phyloP scores from a whole-genome alignment of 2,329 filamentous ascomycete species.

The Aspergillus latus region DNA sequence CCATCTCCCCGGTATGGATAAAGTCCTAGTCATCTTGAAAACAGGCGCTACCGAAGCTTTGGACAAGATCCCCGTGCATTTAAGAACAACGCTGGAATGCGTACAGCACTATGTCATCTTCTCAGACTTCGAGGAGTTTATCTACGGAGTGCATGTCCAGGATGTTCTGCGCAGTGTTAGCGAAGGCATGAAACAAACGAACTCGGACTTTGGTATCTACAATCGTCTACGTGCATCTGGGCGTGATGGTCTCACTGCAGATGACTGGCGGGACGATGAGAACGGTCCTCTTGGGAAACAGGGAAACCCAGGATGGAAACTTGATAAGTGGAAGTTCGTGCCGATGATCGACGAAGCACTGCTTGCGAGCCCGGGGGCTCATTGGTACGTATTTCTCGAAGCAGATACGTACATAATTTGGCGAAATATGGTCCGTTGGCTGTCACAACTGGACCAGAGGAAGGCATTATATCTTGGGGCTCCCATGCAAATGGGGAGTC shows the following conservation, averaged over 20 bases:
- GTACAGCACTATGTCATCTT: constrained; percentile 31
- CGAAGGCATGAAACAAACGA: constrained; percentile 18
- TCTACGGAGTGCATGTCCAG: constrained; percentile 25
- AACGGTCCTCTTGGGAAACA: constrained; percentile 32
- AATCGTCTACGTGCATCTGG: constrained; percentile 44
- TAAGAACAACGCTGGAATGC: constrained; percentile 30
- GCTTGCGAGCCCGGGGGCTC: constrained; percentile 44
- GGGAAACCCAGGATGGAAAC: constrained; percentile 47
- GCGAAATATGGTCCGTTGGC: constrained; percentile 52
- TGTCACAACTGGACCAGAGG: constrained; percentile 47
- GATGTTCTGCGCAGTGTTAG: constrained; percentile 30
- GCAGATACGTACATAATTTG: constrained; percentile 57
- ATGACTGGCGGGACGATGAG: constrained; percentile 29
- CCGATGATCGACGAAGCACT: constrained; percentile 53
- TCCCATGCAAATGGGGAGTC: constrained; percentile 47
- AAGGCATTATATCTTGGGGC: constrained; percentile 52
- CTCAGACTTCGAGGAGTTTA: constrained; percentile 32
- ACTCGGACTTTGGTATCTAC: constrained; percentile 26
- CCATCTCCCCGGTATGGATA: constrained; percentile 18
- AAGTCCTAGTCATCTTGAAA: constrained; percentile 29
- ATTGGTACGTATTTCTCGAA: constrained; percentile 59
- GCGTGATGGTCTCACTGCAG: constrained; percentile 33
- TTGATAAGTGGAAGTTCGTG: constrained; percentile 59
- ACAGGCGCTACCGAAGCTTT: constrained; percentile 32
- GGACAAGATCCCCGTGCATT: constrained; percentile 29